Evolutionary conservation across 352 stramenopile genomes (phyloP), one percentile per base, ranked within the genome.

Genomic region (Globisporangium ultimum): DNA sequence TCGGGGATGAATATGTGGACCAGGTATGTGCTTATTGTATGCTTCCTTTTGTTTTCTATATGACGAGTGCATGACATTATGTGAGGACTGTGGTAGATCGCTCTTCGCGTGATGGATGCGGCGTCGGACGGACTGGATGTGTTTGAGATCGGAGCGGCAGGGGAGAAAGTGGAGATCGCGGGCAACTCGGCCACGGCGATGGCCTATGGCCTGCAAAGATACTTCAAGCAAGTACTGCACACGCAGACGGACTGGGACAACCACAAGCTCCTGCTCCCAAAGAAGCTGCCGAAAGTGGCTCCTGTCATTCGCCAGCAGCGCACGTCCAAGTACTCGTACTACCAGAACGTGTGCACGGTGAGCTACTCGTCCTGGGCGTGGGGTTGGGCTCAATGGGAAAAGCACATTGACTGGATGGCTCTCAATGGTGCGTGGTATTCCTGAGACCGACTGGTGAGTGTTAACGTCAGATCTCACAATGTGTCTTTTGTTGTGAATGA

Each of bases 331-430:
- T 96, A 91, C 66, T 84, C 83, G 34, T 97, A 98, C 74, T 93
- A 96, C 61, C 87, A 95, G 62, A 98, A 98, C 65, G 88, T 97
- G 32, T 97, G 89, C 68, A 97, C 89, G 0, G 87, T 91, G 56
- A 94, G 87, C 67, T 98, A 98, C 68, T 95, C 84, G 43, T 88
- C 87, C 49, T 95, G 88, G 71, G 80, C 78, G 48, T 97, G 92
- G 85, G 78, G 84, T 18, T 96, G n/a, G 87, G 84, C 28, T 64
- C n/a, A 70, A 91, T 98, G 91, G 91, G 84, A 96, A 67, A 68
- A 72, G 3, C 88, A 97, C 68, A 89, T 98, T 58, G 90, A 98
- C 73, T 97, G 89, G 89, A 95, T 97, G 80, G 88, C 88, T 15
- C 66, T 97, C n/a, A 96, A 93, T 49, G 90, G 82, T 83, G 42